Evolutionary conservation across 176 grass and related monocot species (phyloP).

Genomic region (Triticum timopheevii): DNA sequence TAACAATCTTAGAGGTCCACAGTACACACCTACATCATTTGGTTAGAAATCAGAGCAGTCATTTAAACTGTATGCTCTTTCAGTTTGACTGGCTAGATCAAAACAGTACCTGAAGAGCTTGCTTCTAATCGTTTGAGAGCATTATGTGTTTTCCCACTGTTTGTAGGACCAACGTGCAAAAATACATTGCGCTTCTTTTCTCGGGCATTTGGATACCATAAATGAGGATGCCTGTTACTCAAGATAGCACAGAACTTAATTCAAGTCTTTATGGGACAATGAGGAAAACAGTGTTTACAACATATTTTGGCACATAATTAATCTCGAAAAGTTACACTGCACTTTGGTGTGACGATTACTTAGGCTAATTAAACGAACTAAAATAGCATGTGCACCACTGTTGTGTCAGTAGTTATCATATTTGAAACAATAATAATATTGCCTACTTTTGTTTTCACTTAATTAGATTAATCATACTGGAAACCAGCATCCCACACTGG

Average conservation of each 20-base stretch:
- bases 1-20: constrained; percentile 92
- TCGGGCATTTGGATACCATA: constrained; percentile 88
- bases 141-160: constrained; percentile 96
- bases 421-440: constrained; percentile 10
- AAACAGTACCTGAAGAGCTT: constrained; percentile 78
- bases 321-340: neutral
- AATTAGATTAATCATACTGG: neutral
- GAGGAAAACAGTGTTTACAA: neutral
- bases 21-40: constrained; percentile 78
- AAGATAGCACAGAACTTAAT: constrained; percentile 33
- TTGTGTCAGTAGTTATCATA: constrained; percentile 16
- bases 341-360: neutral
- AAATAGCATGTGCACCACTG: neutral
- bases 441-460: neutral
- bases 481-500: neutral
- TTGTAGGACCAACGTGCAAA: constrained; percentile 97
- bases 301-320: constrained; percentile 13
- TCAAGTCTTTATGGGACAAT: constrained; percentile 15
- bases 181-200: constrained; percentile 92
- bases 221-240: constrained; percentile 69
- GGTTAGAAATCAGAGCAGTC: neutral
- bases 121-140: constrained; percentile 87
- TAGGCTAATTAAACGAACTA: neutral
- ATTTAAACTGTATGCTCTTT: constrained; percentile 8
- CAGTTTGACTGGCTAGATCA: constrained; percentile 19